Evolutionary conservation across 2,329 filamentous ascomycete species (phyloP).

Genomic region (Penicillium hordei): DNA sequence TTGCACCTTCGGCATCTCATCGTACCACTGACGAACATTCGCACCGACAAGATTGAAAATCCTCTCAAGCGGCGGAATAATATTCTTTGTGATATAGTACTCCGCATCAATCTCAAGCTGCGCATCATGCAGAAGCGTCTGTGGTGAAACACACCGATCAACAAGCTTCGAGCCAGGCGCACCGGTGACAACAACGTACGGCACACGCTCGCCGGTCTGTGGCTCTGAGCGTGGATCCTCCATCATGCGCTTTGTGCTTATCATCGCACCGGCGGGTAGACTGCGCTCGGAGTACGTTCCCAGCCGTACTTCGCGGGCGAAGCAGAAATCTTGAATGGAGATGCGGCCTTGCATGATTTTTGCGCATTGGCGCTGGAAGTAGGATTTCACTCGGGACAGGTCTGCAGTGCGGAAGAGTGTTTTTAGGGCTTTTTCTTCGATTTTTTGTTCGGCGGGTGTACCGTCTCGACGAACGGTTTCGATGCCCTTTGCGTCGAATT

Average conservation of each 20-base stretch:
- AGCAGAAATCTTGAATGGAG: conserved; percentile 93
- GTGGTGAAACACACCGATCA: conserved; percentile 86
- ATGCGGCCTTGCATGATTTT: conserved; percentile 91
- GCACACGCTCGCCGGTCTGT: conserved; percentile 91
- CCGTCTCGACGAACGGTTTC: conserved; percentile 95
- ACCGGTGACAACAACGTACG: conserved; percentile 89
- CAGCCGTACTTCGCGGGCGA: conserved; percentile 86
- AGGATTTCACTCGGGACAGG: conserved; percentile 80
- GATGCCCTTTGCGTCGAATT: conserved; percentile 97
- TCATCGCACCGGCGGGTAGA: conserved; percentile 81
- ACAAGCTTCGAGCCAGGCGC: conserved; percentile 81
- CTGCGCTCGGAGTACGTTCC: conserved; percentile 84
- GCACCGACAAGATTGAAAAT: conserved; percentile 97
- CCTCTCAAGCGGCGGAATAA: conserved; percentile 90
- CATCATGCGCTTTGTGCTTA: conserved; percentile 83
- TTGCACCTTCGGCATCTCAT: conserved; percentile 92
- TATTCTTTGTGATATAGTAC: conserved; percentile 94
- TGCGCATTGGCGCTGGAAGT: conserved; percentile 84
- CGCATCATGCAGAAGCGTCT: conserved; percentile 73
- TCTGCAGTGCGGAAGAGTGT: conserved; percentile 88
- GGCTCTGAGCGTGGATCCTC: conserved; percentile 83
- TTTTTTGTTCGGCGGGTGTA: conserved; percentile 92
- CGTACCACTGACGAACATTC: conserved; percentile 87
- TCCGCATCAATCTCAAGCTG: conserved; percentile 84
- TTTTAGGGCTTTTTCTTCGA: conserved; percentile 87